Evolutionary conservation across 495 filamentous ascomycete genomes (phyloP), one percentile per base, ranked within the genome.

Genomic region (Neurospora tetraspora): DNA sequence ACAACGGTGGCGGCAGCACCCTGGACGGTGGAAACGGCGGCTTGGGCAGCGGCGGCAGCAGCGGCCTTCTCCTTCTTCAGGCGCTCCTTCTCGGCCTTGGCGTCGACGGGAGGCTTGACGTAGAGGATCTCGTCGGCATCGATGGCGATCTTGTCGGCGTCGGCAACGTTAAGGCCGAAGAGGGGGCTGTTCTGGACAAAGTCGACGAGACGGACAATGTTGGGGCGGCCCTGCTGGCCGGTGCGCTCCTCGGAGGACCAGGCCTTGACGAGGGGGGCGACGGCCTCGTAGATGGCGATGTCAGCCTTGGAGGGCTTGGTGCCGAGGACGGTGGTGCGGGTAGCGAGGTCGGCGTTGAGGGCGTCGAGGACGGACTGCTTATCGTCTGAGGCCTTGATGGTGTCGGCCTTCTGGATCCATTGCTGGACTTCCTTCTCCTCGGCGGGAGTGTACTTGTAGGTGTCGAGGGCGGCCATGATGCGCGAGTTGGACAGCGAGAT

Each of bases 261-360:
- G 72, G 86, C 86, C 78, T 90, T 88, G 71, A 98, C 93, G 5
- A 90, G 75, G 23, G 94, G 92, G 27, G 91, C 92, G 23, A 97
- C 83, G 53, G 92, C 85, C 75, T 93, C 87, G 83, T 97, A 99
- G 71, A 94, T 86, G 71, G 92, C 92, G 70, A 97, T 83, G 78
- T 99, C 96, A 71, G 94, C 96, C 78, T 94, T 88, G 71, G 92
- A 96, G 68, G 94, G 92, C 85, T 97, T 98, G 80, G 88, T 88
- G 74, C 95, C 95, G 16, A 98, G 89, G 68, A 97, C 84, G 18
- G 95, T 98, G 71, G 94, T 96, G 73, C 94, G 93, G 71, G 90
- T 92, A 37, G 93, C 90, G 59, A 99, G 90, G 82, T 97, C 93
- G 70, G 88, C 86, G 83, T 98, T 97, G 72, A 99, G 86, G 40